Evolutionary conservation across 441 rosid species (phyloP), one percentile per base, ranked within the genome.

Genomic region (Populus trichocarpa): DNA sequence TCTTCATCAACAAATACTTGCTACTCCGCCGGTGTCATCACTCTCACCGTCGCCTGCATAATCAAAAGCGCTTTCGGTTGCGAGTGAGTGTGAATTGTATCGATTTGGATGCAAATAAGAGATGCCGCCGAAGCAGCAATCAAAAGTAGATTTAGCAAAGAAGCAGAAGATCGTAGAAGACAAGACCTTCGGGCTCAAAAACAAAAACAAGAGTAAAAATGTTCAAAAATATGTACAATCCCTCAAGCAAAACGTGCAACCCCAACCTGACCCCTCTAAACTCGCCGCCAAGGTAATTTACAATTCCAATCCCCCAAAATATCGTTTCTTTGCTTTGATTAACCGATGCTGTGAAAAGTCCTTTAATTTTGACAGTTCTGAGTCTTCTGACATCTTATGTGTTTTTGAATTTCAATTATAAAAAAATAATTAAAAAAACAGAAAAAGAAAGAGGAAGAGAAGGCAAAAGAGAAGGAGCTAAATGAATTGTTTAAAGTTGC

Each of bases 381-480:
- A 33, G 35, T 33, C 35, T 33, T 33, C 35, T 18, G 22, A 18
- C 7, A 0, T 53, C 22, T 53, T 53, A 53, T 53, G 22, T 53
- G 22, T 18, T 5, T 5, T 53, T 53, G 61, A 53, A 53, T 53
- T 53, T 53, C 2, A 53, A 53, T 53, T 53, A 53, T 18, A 53
- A 13, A 46, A 42, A 11, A 42, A 42, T 13, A 2, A 11, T 42
- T 12, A 50, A 50, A 50, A 25, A 13, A 76, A 76, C 93, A 96
- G 98, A 92, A 92, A 86, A 94, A 91, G 97, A 91, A 95, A 82
- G 98, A 95, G 73, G 98, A 95, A 85, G 94, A 92, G 65, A 91
- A 90, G 87, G 93, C 92, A 8, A 90, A 89, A 79, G 98, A 94
- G 80, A 93, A 87, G 85, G 98, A 94, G 88, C 87, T 96, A 71